Evolutionary conservation across 176 grass and related monocot genomes (phyloP).

Genomic region (Oryza australiensis): DNA sequence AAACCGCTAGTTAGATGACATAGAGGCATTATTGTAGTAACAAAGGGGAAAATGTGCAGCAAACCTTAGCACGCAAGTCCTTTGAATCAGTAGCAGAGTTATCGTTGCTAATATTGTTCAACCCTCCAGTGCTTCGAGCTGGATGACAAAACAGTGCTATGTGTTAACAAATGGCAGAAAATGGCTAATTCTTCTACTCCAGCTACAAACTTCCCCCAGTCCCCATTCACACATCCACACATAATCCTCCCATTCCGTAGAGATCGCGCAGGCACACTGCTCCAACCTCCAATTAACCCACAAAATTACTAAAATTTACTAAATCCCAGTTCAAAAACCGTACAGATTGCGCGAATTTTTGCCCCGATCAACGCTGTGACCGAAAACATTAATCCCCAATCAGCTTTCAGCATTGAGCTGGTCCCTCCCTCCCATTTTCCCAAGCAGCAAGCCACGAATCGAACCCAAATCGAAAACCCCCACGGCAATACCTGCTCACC

Average conservation of each 20-base stretch:
- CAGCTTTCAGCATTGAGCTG: neutral
- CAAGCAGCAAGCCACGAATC: constrained; percentile 3
- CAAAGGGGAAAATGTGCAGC: neutral
- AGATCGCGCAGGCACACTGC: neutral
- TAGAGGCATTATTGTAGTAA: neutral
- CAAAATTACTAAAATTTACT: neutral
- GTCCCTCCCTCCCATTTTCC: neutral
- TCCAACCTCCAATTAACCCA: neutral
- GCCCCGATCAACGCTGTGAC: neutral
- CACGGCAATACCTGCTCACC: neutral
- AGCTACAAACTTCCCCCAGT: neutral
- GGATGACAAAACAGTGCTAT: constrained; percentile 23
- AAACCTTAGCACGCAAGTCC: constrained; percentile 83
- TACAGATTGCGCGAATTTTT: neutral
- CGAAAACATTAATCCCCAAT: neutral
- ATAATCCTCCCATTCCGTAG: neutral
- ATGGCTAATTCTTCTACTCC: neutral
- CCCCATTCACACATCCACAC: neutral
- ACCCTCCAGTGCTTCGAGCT: constrained; percentile 62
- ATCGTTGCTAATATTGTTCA: constrained; percentile 48
- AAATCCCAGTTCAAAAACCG: neutral
- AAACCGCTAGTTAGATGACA: neutral
- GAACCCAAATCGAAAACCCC: neutral
- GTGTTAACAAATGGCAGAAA: constrained; percentile 13
- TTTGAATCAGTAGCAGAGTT: constrained; percentile 54